Percentiles rank a stretch among this genome's conserved stretches.
Conservation (phyloP, 352 stramenopile genomes). For the Globisporangium barbulae region DNA sequence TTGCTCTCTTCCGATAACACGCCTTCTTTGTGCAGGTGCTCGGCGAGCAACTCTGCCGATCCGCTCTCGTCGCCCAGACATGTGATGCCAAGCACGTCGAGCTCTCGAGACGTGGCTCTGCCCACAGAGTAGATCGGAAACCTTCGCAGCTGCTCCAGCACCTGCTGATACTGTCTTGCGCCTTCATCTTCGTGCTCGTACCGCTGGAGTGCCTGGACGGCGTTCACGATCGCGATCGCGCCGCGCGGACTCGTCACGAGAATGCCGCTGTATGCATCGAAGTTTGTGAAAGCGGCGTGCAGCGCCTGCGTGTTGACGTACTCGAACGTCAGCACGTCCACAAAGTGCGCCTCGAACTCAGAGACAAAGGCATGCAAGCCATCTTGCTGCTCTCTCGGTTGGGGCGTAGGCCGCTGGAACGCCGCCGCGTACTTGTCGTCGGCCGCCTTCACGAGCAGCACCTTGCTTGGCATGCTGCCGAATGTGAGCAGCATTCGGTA, state of each 20-base stretch:
- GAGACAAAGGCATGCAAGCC: background rate
- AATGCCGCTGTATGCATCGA: constrained; percentile 55
- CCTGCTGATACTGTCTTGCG: background rate
- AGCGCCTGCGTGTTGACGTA: constrained; percentile 53
- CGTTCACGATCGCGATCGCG: constrained; percentile 45
- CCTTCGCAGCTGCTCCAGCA: constrained; percentile 27
- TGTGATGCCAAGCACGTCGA: constrained; percentile 45
- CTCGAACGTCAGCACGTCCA: constrained; percentile 65
- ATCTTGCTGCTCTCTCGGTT: background rate
- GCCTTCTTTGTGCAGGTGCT: constrained; percentile 39
- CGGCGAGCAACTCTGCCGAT: constrained; percentile 57
- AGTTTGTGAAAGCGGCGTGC: constrained; percentile 30
- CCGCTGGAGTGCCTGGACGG: constrained; percentile 27
- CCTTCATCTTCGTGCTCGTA: background rate
- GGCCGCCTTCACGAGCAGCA: constrained; percentile 69
- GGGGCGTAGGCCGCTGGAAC: constrained; percentile 20
- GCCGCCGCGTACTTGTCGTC: constrained; percentile 55
- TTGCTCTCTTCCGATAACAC: constrained; percentile 29
- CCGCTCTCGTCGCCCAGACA: constrained; percentile 67
- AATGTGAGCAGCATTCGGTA: background rate
- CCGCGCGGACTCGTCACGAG: constrained; percentile 76
- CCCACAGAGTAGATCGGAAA: constrained; percentile 64
- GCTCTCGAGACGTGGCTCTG: constrained; percentile 55
- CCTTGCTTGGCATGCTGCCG: constrained; percentile 2
- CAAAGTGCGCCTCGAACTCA: constrained; percentile 36